Conservation (phyloP, 495 filamentous ascomycete species). For the Mycothermus thermophilus region DNA sequence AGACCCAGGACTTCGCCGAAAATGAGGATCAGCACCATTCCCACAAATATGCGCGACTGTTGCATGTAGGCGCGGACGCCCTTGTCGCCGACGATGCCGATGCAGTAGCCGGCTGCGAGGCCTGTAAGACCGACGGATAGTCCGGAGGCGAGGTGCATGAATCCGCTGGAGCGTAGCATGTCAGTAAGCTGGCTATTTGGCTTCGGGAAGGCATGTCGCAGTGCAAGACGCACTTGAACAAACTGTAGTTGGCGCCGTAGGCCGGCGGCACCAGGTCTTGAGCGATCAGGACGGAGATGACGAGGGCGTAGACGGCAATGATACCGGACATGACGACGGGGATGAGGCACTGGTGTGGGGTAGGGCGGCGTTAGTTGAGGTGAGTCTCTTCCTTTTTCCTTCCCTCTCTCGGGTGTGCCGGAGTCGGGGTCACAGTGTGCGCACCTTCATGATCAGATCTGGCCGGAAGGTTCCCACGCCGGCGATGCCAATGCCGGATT, state of each 20-base stretch:
- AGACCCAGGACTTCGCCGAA: conserved; percentile 95
- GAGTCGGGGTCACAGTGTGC: background rate
- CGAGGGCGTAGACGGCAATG: conserved; percentile 93
- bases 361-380: background rate
- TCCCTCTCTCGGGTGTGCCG: no score
- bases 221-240: conserved; percentile 57
- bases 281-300: conserved; percentile 89
- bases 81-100: conserved; percentile 88
- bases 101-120: conserved; percentile 91
- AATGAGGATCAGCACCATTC: conserved; percentile 97
- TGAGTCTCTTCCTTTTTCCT: background rate
- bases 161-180: conserved; percentile 46
- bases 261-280: conserved; percentile 58
- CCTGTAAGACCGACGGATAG: conserved; percentile 83
- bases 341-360: conserved; percentile 54
- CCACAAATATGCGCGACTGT: conserved; percentile 89
- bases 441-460: conserved; percentile 96
- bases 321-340: conserved; percentile 99
- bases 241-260: conserved; percentile 47
- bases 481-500: conserved; percentile 91
- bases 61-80: conserved; percentile 91
- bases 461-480: conserved; percentile 86
- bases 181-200: conserved; percentile 12
- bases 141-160: conserved; percentile 87
- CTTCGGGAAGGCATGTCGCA: no score